Evolutionary conservation across 2,329 filamentous ascomycete genomes (phyloP), one percentile per base, ranked within the genome.

Genomic region (Trichoderma breve): DNA sequence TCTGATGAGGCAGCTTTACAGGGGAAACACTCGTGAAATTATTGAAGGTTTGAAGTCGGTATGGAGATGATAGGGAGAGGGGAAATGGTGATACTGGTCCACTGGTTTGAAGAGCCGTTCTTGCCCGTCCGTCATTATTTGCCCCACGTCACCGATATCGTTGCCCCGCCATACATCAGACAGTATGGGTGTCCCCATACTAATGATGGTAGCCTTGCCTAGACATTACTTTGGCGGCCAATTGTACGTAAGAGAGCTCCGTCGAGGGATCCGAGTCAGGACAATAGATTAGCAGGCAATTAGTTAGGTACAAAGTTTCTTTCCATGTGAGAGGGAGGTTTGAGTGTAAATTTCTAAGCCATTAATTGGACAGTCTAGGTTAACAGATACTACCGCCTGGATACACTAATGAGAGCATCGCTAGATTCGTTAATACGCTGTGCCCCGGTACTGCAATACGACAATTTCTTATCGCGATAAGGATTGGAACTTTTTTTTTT

Each of bases 401-500:
- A 28, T 15, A 30, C 57, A 34, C 9, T 34, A 18, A 3, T 47
- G 5, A 11, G 36, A 39, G 36, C 7, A 28, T 32, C 1, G 14
- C 8, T 5, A n/a, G 6, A 36, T 53, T 6, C 32, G 21, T 21
- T 61, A 53, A 39, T 36, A 14, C 21, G 21, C 30, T 62, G 32
- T 14, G 21, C 58, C 71, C 60, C 71, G 61, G n/a, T 72, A 72
- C 51, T 65, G 51, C 26, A 51, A 60, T 72, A 63, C 21, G 24
- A n/a, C 39, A 4, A 47, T 47, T 1, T 55, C 67, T 34, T 72
- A 72, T 72, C 71, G 64, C 70, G 66, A 72, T 66, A 58, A 64
- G 66, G 39, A 43, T 43, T 43, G 39, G 43, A 72, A 74, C 71
- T 75, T 75, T 78, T 78, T 78, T 77, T 75, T 43, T 30, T 28